A percentile compares a stretch with the other conserved stretches of the same genome.
phyloP scores from a whole-genome alignment of 345 rosid species.

The Triadica sebifera region DNA sequence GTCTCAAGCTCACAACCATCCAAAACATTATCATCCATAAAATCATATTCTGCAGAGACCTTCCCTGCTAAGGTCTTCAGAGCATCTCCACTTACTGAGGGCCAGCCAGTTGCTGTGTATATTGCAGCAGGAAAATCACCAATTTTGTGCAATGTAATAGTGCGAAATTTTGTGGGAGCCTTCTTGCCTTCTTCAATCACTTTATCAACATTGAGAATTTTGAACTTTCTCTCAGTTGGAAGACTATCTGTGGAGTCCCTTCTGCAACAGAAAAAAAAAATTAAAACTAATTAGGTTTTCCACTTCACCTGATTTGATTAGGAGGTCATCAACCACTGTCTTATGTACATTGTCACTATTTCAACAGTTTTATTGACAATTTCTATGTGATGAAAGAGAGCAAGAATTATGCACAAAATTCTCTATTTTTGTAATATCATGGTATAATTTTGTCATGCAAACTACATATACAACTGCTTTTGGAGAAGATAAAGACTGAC shows the following conservation, averaged over 20 bases:
- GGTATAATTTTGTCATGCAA: not conserved
- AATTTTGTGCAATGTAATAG: constrained; percentile 53
- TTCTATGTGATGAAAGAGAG: not conserved
- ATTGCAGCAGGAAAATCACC: constrained; percentile 52
- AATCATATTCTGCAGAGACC: constrained; percentile 70
- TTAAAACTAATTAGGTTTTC: not conserved
- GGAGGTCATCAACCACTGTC: not conserved
- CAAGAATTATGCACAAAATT: not conserved
- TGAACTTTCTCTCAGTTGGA: constrained; percentile 47
- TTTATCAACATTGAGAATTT: constrained; percentile 69
- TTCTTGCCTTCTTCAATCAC: constrained; percentile 88
- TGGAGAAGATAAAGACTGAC: not conserved
- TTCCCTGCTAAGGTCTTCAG: constrained; percentile 75
- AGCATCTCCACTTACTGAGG: constrained; percentile 74
- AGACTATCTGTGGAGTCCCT: constrained; percentile 40
- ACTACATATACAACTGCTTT: not conserved
- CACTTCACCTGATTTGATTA: constrained; percentile 6
- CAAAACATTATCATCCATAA: constrained; percentile 34
- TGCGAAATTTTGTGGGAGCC: constrained; percentile 60
- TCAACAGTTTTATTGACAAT: not conserved
- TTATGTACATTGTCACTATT: not conserved
- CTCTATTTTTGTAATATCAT: not conserved
- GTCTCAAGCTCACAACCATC: constrained; percentile 20
- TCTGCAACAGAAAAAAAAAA: constrained; percentile 40
- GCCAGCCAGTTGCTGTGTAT: constrained; percentile 78